Evolutionary conservation across 495 filamentous ascomycete species (phyloP), one percentile per base, ranked within the genome.

Genomic region (Xeromyces bisporus): DNA sequence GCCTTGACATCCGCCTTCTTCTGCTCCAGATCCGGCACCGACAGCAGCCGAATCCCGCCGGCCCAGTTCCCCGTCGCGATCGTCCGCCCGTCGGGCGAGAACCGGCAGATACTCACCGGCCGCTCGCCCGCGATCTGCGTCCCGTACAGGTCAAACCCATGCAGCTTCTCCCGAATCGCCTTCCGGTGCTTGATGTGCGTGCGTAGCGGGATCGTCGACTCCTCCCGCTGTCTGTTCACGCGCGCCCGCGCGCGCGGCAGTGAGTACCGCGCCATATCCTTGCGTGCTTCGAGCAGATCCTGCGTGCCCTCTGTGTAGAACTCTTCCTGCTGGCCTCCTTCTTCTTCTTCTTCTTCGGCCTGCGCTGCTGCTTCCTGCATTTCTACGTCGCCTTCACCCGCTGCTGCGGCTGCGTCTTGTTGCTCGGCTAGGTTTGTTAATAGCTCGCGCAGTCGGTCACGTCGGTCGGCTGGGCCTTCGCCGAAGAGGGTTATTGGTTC

Each of bases 401-500:
- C 20, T 7, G 58, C 51, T 10, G 66, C 58, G 4, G 64, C 61
- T 7, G 67, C 63, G 26, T 75, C 72, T 23, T 65, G 70, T 8
- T 42, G 53, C 39, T 91, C 83, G n/a, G 72, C 70, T 36, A 80
- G 60, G 20, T 70, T 67, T 2, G 76, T 75, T 24, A 96, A 60
- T 0, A 96, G 58, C 47, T 82, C 78, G 43, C 89, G 73, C 36
- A 99, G 48, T 34, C 89, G 70, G 38, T 94, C 89, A 57, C 89
- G 67, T 34, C 89, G 64, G 41, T 96, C 87, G 4, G 62, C 73
- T 0, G 77, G 78, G 4, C 82, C 85, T 63, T 99, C 89, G 26
- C 83, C 89, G 42, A 99, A 99, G 0, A 96, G 65, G 3, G 91
- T 99, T 33, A 96, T 77, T 2, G 89, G 91, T 48, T 99, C 76